phyloP scores from a whole-genome alignment of 1,284 basidiomycete species.

The Trametes pubescens region DNA sequence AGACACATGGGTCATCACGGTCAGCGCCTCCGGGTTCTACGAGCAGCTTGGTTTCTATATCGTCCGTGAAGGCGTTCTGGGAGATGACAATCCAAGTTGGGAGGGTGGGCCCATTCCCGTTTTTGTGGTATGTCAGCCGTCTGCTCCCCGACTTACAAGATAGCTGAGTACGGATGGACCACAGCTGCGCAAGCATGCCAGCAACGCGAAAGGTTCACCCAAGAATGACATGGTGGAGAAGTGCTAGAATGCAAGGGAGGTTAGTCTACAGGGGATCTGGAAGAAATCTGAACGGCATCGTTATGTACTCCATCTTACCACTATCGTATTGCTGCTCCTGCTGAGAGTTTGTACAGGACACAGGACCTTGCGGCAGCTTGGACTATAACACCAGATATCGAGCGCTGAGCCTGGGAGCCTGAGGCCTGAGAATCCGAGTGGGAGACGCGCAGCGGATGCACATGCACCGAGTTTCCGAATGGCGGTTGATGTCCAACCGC shows the following conservation, averaged over 20 bases:
- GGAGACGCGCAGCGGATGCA: background rate
- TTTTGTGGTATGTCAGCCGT: background rate
- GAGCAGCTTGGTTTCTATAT: slow-evolving; percentile 7
- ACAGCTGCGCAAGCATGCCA: background rate
- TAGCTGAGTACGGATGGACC: background rate
- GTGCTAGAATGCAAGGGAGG: background rate
- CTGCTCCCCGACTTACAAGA: background rate
- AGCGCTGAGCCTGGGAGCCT: background rate
- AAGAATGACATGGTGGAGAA: background rate
- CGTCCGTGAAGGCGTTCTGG: background rate
- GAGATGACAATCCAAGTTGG: slow-evolving; percentile 13
- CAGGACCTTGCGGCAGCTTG: too few relatives aligned
- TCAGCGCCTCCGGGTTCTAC: slow-evolving; percentile 5
- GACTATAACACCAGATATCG: too few relatives aligned
- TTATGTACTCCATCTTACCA: too few relatives aligned
- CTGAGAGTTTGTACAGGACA: too few relatives aligned
- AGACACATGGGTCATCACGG: slow-evolving; percentile 8
- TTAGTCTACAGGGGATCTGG: too few relatives aligned
- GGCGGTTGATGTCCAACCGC: background rate
- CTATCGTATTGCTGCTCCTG: too few relatives aligned
- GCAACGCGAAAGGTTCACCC: background rate
- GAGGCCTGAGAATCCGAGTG: background rate
- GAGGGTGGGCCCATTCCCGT: slow-evolving; percentile 3
- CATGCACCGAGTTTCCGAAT: background rate
- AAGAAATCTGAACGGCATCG: too few relatives aligned